Conservation (phyloP, 768 basidiomycete genomes). For the Tylopilus plumbeoviolaceoides region DNA sequence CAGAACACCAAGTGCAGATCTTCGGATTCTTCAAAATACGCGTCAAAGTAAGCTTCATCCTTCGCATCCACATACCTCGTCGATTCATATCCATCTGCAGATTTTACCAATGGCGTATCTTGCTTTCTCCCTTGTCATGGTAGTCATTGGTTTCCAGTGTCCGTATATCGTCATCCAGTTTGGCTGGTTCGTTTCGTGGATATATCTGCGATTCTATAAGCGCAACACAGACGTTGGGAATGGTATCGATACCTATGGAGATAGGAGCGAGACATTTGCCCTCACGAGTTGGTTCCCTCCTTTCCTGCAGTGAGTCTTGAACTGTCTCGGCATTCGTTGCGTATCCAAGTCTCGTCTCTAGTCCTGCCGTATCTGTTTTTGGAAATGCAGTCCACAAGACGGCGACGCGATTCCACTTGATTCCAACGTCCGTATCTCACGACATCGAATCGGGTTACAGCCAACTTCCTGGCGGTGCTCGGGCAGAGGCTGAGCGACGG, state of each 20-base stretch:
- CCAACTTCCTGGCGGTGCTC: constrained; percentile 78
- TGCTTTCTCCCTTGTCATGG: constrained; percentile 82
- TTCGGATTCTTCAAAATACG: constrained; percentile 79
- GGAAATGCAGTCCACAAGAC: constrained; percentile 66
- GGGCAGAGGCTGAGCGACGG: constrained; percentile 95
- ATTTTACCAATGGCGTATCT: constrained; percentile 93
- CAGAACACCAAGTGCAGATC: constrained; percentile 95
- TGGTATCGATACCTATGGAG: constrained; percentile 76
- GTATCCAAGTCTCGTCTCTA: constrained; percentile 28
- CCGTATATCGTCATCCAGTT: constrained; percentile 96
- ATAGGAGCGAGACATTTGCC: constrained; percentile 94
- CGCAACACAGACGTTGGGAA: constrained; percentile 65
- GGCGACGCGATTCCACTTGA: constrained; percentile 67
- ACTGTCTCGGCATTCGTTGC: not conserved
- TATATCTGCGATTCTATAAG: constrained; percentile 97
- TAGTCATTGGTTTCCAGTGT: constrained; percentile 78
- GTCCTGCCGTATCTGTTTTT: constrained; percentile 65
- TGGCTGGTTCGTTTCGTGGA: constrained; percentile 97
- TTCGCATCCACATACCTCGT: not conserved
- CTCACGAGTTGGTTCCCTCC: constrained; percentile 97
- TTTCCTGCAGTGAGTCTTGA: constrained; percentile 72
- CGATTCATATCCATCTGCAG: constrained; percentile 39
- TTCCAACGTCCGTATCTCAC: constrained; percentile 51
- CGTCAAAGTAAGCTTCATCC: constrained; percentile 66
- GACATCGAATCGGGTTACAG: constrained; percentile 77